Conservation (phyloP, 2,329 filamentous ascomycete species). For the Aureobasidium sp. region DNA sequence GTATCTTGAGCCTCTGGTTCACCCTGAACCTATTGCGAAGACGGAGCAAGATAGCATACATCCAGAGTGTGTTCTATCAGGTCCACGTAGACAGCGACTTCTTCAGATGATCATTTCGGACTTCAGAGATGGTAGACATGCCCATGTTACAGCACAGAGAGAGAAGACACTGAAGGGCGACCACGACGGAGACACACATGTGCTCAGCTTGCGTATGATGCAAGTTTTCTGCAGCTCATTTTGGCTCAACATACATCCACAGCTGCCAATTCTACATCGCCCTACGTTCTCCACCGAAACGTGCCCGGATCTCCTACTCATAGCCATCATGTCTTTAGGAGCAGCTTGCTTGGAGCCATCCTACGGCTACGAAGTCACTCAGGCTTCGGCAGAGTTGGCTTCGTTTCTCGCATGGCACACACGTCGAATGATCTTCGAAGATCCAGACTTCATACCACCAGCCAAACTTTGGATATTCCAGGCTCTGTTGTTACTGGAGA, state of each 20-base stretch:
- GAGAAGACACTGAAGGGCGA: slow-evolving; percentile 70
- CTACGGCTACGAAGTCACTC: slow-evolving; percentile 77
- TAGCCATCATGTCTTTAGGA: slow-evolving; percentile 93
- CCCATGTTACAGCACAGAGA: slow-evolving; percentile 7
- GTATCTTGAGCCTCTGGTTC: neutral
- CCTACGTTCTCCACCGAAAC: slow-evolving; percentile 92
- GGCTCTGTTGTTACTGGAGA: slow-evolving; percentile 85
- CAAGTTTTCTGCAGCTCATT: slow-evolving; percentile 94
- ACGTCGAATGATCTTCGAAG: slow-evolving; percentile 97
- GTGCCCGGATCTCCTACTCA: slow-evolving; percentile 83
- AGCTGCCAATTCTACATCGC: slow-evolving; percentile 94
- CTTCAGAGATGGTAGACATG: slow-evolving; percentile 11
- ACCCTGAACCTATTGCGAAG: neutral
- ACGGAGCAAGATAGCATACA: slow-evolving; percentile 18
- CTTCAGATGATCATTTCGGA: slow-evolving; percentile 4
- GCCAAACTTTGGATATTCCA: slow-evolving; percentile 98
- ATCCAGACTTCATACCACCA: slow-evolving; percentile 88
- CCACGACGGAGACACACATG: slow-evolving; percentile 66
- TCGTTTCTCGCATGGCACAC: slow-evolving; percentile 94
- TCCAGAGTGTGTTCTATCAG: slow-evolving; percentile 12
- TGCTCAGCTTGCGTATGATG: slow-evolving; percentile 93
- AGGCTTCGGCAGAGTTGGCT: slow-evolving; percentile 82
- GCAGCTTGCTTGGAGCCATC: slow-evolving; percentile 89
- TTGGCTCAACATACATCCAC: slow-evolving; percentile 95
- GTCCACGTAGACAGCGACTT: slow-evolving; percentile 9